These are phyloP conservation scores for Magnolia changhungtana DNA, from an alignment of 164 flowering plant species.

Conservation along the genomic window DNA sequence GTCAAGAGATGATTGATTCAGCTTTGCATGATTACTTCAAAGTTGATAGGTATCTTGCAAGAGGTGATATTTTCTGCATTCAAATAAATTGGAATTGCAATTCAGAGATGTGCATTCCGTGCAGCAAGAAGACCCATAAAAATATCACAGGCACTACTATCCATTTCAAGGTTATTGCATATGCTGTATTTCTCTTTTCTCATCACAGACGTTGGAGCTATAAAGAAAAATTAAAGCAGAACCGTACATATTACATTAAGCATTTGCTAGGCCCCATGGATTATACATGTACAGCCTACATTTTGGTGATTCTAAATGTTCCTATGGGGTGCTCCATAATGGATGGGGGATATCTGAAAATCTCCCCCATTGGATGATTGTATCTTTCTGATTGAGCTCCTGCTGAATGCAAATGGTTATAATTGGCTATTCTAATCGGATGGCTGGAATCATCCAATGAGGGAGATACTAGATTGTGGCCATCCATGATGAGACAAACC, in stretches of 20 bases:
- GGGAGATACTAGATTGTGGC: not conserved
- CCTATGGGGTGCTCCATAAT: not conserved
- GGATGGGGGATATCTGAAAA: not conserved
- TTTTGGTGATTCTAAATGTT: too few species aligned
- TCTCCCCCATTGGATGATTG: not conserved
- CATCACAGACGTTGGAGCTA: not conserved
- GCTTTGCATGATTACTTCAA: conserved; percentile 69
- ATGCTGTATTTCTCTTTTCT: not conserved
- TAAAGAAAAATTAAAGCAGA: not conserved
- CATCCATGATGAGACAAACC: not conserved
- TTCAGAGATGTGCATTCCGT: conserved; percentile 65
- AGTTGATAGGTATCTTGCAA: conserved; percentile 66
- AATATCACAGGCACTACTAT: conserved; percentile 28
- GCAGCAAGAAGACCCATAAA: conserved; percentile 37
- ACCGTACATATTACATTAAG: not conserved
- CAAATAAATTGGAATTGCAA: conserved; percentile 76
- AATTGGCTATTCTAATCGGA: not conserved
- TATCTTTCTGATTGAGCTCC: not conserved
- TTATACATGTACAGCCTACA: too few species aligned
- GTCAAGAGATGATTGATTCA: conserved; percentile 73
- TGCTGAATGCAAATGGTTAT: not conserved
- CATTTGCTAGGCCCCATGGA: too few species aligned
- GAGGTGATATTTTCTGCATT: conserved; percentile 70
- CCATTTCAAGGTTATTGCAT: conserved; percentile 65
- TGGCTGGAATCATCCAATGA: not conserved